phyloP scores from a whole-genome alignment of 2,329 filamentous ascomycete genomes.

The Sordariomycetes sp. region DNA sequence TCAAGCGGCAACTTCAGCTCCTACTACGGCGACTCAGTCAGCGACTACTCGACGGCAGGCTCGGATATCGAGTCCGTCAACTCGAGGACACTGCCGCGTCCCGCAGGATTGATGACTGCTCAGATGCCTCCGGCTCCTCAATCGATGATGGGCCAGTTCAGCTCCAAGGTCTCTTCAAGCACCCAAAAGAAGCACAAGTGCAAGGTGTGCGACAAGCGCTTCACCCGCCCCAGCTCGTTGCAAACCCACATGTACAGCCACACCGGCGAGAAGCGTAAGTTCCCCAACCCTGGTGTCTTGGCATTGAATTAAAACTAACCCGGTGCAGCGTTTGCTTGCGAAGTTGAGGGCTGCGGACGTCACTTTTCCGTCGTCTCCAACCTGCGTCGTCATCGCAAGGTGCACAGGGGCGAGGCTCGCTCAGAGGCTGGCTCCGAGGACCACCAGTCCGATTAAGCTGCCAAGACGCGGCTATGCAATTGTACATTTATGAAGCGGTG shows the following conservation, averaged over 20 bases:
- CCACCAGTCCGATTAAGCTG: slow-evolving; percentile 46
- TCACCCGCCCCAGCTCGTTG: slow-evolving; percentile 85
- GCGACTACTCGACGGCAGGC: slow-evolving; percentile 84
- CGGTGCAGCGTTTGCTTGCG: slow-evolving; percentile 76
- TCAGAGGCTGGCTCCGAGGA: slow-evolving; percentile 57
- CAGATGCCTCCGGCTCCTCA: slow-evolving; percentile 74
- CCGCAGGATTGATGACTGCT: slow-evolving; percentile 52
- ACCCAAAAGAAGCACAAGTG: slow-evolving; percentile 99
- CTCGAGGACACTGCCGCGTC: slow-evolving; percentile 76
- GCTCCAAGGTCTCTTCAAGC: slow-evolving; percentile 89
- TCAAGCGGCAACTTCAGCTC: slow-evolving; percentile 69
- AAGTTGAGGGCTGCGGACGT: slow-evolving; percentile 88
- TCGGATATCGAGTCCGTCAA: slow-evolving; percentile 77
- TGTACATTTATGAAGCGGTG: slow-evolving; percentile 3
- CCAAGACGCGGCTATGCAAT: not conserved
- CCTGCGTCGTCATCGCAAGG: slow-evolving; percentile 86
- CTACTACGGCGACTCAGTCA: slow-evolving; percentile 82
- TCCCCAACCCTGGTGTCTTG: not conserved
- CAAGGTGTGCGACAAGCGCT: slow-evolving; percentile 97
- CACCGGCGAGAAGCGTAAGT: slow-evolving; percentile 95
- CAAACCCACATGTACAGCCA: slow-evolving; percentile 99
- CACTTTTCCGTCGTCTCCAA: slow-evolving; percentile 98
- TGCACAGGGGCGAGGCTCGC: slow-evolving; percentile 65
- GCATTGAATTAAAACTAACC: slow-evolving; percentile 3
- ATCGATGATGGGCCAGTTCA: slow-evolving; percentile 98